Evolutionary conservation across 345 rosid genomes (phyloP).

Genomic region (Melaleuca alternifolia): DNA sequence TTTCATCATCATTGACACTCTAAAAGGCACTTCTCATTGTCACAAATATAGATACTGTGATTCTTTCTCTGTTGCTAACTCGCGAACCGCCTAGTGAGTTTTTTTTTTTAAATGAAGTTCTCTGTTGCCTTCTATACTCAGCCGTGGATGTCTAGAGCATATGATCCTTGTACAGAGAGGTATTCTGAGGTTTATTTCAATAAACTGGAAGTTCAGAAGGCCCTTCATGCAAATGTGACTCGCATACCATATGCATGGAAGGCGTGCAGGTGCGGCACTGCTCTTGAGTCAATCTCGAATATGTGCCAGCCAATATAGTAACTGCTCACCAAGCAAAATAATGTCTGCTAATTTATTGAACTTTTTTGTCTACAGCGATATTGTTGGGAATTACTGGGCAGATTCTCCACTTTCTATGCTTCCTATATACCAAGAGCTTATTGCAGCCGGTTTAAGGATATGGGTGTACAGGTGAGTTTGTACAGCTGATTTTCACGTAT

Average conservation of each 20-base stretch:
- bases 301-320: not conserved
- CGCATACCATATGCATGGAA: constrained; percentile 65
- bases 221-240: constrained; percentile 86
- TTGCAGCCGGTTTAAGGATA: constrained; percentile 66
- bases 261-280: constrained; percentile 57
- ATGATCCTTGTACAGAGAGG: constrained; percentile 95
- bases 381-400: constrained; percentile 60
- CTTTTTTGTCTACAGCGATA: constrained; percentile 29
- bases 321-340: not conserved
- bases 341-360: not conserved
- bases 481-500: not conserved
- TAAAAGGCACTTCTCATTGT: not conserved
- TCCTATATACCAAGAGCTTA: constrained; percentile 82
- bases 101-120: not conserved
- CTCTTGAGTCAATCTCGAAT: not conserved
- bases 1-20: not conserved
- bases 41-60: not conserved
- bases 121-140: constrained; percentile 15
- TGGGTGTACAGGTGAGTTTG: constrained; percentile 75
- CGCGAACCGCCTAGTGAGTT: not conserved
- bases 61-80: not conserved
- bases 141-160: constrained; percentile 98
- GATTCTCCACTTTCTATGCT: constrained; percentile 93
- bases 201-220: constrained; percentile 81
- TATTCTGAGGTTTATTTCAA: constrained; percentile 71